A percentile compares a stretch with the other conserved stretches of the same genome.
Evolutionary conservation across 345 rosid species (phyloP).

Genomic region (Syzygium grande): DNA sequence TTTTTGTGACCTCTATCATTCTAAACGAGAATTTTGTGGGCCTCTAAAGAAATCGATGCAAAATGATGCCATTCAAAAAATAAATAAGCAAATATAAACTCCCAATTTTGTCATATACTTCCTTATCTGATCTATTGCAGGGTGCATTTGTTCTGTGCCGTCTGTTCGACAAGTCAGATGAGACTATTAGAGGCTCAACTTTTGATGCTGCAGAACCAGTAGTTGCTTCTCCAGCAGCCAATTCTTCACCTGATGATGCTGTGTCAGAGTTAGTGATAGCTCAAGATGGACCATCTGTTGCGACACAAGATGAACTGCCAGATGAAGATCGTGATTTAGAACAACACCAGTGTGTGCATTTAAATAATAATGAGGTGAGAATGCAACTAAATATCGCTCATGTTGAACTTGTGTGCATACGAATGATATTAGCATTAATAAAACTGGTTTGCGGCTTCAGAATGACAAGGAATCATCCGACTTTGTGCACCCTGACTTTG

Average conservation of each 20-base stretch:
- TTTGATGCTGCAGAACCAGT: conserved; percentile 7
- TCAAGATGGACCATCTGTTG: conserved; percentile 1
- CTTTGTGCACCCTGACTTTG: not conserved
- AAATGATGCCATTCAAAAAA: not conserved
- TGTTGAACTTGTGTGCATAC: not conserved
- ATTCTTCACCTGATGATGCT: conserved; percentile 15
- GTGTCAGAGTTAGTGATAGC: conserved; percentile 4
- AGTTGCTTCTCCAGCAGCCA: conserved; percentile 12
- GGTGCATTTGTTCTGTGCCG: conserved; percentile 32
- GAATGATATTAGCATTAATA: not conserved
- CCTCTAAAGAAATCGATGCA: not conserved
- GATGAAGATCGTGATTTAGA: not conserved
- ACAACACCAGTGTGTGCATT: not conserved
- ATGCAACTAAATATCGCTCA: not conserved
- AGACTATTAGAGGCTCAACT: conserved; percentile 4
- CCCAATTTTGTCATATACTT: not conserved
- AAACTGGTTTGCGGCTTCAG: not conserved
- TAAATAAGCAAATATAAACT: not conserved
- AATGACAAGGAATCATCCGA: not conserved
- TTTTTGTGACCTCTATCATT: not conserved
- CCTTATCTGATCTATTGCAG: conserved; percentile 10
- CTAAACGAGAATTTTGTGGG: not conserved
- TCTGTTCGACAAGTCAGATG: conserved; percentile 29
- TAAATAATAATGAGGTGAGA: not conserved
- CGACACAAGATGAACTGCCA: not conserved